Evolutionary conservation across 202 grass and related monocot species (phyloP), one percentile per base, ranked within the genome.

Genomic region (Zizania palustris): DNA sequence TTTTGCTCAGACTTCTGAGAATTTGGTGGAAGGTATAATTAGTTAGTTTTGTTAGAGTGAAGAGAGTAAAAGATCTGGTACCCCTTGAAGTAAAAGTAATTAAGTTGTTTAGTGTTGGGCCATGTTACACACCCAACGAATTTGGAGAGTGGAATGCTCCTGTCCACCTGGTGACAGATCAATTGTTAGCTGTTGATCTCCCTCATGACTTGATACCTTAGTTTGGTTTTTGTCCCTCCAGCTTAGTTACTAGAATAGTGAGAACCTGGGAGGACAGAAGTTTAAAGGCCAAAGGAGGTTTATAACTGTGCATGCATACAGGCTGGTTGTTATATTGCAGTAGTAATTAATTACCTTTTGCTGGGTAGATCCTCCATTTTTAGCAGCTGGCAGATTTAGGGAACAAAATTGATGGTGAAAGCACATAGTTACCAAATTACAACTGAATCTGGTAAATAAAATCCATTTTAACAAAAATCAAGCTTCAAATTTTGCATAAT

Each of bases 41-140:
- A 37, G 16, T 37, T 8, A 51, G 7, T 45, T 74, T 6, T 54
- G 5, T 46, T 54, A 63, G 44, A 80, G 21, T 33, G 2, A 69
- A 45, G 21, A 38, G 75, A 63, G 9, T 4, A 46, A 62, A 55
- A 11, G 28, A 67, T 3, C 3, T 0, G 1, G 9, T 37, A 11
- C 43, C 21, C 10, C 68, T 28, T 61, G 16, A 84, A 72, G 48
- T 75, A 80, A 41, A 74, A 73, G 36, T 62, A 54, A 45, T 40
- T 19, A 74, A 20, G 51, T 73, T 73, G 63, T 66, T 33, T 49
- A 71, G 16, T 77, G 11, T 49, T 65, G 13, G 57, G 53, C 22
- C 40, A 28, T 56, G 20, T 9, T 45, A 13, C 14, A 68, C 44
- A 56, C 22, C 40, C 42, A 41, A 49, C 41, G 16, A 3, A 36